These are phyloP conservation scores for Paraphaeosphaeria sporulosa DNA, from an alignment of 2,329 filamentous ascomycete species.

Conservation along the genomic window DNA sequence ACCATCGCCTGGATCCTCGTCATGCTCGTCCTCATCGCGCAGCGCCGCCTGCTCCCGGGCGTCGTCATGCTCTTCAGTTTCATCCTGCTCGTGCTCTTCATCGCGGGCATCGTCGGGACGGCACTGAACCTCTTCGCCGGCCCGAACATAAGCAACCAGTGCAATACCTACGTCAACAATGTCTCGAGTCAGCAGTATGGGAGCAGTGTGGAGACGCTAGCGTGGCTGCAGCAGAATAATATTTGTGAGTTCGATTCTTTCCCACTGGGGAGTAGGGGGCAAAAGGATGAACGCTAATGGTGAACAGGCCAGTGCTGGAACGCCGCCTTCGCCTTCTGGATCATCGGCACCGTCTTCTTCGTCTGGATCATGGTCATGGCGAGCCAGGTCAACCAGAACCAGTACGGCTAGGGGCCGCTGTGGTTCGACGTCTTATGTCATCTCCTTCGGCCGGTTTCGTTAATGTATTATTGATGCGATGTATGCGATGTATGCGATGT, in stretches of 20 bases:
- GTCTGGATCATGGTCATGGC: constrained; percentile 72
- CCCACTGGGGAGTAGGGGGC: too few species aligned
- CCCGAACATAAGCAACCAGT: constrained; percentile 66
- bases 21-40: constrained; percentile 64
- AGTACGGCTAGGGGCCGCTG: constrained; percentile 43
- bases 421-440: neutral
- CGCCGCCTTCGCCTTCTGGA: constrained; percentile 69
- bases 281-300: constrained; percentile 23
- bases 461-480: neutral
- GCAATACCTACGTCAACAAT: constrained; percentile 63
- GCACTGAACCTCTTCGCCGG: constrained; percentile 67
- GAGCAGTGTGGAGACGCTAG: constrained; percentile 63
- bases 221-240: constrained; percentile 68
- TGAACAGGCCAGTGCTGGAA: constrained; percentile 66
- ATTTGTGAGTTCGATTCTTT: constrained; percentile 58
- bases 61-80: constrained; percentile 67
- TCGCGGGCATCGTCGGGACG: constrained; percentile 69
- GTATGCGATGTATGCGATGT: neutral
- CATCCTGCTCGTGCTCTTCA: constrained; percentile 67
- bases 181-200: constrained; percentile 51
- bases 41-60: constrained; percentile 64
- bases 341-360: constrained; percentile 69
- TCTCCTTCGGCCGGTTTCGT: neutral
- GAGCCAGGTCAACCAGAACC: constrained; percentile 60
- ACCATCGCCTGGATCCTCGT: constrained; percentile 66